Evolutionary conservation across 2,329 filamentous ascomycete species (phyloP).

Genomic region (Aspergillus ochraceoroseus): DNA sequence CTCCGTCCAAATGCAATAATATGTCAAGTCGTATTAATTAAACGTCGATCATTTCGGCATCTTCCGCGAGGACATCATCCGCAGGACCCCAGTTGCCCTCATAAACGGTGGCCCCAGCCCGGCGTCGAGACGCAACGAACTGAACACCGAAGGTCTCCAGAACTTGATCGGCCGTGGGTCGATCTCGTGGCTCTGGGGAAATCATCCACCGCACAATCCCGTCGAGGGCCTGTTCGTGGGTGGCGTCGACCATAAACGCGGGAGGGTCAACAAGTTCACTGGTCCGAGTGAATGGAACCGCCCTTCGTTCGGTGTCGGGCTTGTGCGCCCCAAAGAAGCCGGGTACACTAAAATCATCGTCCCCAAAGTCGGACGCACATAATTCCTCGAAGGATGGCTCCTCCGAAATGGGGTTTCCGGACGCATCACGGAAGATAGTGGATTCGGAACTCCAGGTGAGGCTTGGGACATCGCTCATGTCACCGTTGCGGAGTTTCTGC

Average conservation of each 20-base stretch:
- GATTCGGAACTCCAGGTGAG: constrained; percentile 73
- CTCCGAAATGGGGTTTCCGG: constrained; percentile 59
- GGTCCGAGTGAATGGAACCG: constrained; percentile 37
- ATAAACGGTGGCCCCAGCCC: constrained; percentile 87
- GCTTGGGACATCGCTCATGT: constrained; percentile 82
- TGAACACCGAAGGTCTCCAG: constrained; percentile 67
- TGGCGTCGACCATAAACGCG: constrained; percentile 77
- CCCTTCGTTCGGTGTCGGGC: constrained; percentile 22
- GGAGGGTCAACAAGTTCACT: constrained; percentile 67
- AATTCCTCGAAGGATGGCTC: constrained; percentile 43
- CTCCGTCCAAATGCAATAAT: constrained; percentile 35
- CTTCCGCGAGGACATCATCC: constrained; percentile 56
- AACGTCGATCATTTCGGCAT: constrained; percentile 62
- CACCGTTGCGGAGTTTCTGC: constrained; percentile 82
- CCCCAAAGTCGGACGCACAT: constrained; percentile 42
- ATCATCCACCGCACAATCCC: constrained; percentile 86
- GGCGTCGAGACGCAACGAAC: constrained; percentile 73
- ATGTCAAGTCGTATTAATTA: constrained; percentile 32
- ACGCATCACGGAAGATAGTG: constrained; percentile 68
- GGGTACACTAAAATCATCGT: constrained; percentile 43
- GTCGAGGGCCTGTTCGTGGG: constrained; percentile 71
- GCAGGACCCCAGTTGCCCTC: constrained; percentile 92
- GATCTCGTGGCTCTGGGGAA: constrained; percentile 63
- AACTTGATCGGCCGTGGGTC: constrained; percentile 70
- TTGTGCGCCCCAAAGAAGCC: constrained; percentile 30